Evolutionary conservation across 1,139 yeast species (phyloP), one percentile per base, ranked within the genome.

Genomic region (Blastobotrys petasosporus): DNA sequence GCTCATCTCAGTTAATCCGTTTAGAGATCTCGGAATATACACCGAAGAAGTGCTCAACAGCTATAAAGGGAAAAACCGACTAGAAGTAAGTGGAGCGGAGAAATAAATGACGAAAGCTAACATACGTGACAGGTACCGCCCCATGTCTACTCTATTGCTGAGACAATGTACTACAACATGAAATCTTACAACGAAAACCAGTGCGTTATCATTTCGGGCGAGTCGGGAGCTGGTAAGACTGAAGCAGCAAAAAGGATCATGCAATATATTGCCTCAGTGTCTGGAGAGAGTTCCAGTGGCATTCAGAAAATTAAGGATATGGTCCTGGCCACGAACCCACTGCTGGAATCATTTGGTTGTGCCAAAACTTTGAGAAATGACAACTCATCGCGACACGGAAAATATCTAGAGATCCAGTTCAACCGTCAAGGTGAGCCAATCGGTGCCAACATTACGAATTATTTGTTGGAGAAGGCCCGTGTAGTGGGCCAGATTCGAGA

Each of bases 201-300:
- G 66, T 92, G 98, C 75, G 98, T 94, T 36, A 94, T 94, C 59
- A 94, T 94, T 56, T 87, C 97, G 4, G 99, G 99, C 45, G 99
- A 94, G 65, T 87, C 97, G 1, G 99, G 99, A 51, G 98, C 99
- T 2, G 99, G 99, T 44, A 92, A 92, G 65, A 92, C 98, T 5
- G 98, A 92, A 67, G 97, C 98, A 15, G 98, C 98, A 35, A 92
- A 92, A 69, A 82, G 94, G 62, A 92, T 92, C 67, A 94, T 94
- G 98, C 97, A 94, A 66, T 94, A 94, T 64, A 85, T 94, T 58
- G 96, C 98, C 39, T 82, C 92, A 37, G 96, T 88, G 5, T 77
- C 85, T 2, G 82, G 80, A 16, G 65, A 74, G 25, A 66, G 75
- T 2, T 72, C 81, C 12, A 73, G 83, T 17, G 73, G 73, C 16